Evolutionary conservation across 1,139 yeast genomes (phyloP).

Genomic region (Neolecta irregularis): DNA sequence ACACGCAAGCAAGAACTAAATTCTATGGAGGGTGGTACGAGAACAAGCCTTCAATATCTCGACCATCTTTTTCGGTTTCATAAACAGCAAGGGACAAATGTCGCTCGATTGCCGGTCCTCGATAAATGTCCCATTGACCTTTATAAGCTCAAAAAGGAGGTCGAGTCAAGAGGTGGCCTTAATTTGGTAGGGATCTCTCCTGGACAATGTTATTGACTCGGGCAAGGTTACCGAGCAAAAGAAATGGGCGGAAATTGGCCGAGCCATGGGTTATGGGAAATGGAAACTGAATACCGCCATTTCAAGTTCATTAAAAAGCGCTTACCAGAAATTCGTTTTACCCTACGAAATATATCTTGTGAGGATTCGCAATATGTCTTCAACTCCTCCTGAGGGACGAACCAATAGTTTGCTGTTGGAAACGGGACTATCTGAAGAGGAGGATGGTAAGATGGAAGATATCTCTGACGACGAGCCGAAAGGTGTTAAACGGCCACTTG

Average conservation of each 20-base stretch:
- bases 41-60: conserved; percentile 25
- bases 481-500: neutral
- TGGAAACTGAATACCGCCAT: conserved; percentile 53
- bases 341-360: conserved; percentile 25
- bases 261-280: conserved; percentile 63
- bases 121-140: conserved; percentile 28
- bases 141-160: conserved; percentile 24
- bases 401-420: neutral
- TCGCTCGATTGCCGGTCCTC: conserved; percentile 24
- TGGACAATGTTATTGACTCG: conserved; percentile 20
- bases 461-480: neutral
- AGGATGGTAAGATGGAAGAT: neutral
- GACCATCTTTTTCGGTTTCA: conserved; percentile 25
- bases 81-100: conserved; percentile 17
- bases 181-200: conserved; percentile 20
- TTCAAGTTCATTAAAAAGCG: conserved; percentile 39
- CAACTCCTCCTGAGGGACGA: no score
- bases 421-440: neutral
- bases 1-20: conserved; percentile 39
- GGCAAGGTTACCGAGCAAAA: conserved; percentile 17
- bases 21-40: conserved; percentile 28
- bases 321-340: conserved; percentile 26
- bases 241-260: conserved; percentile 37
- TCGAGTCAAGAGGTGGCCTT: conserved; percentile 27
- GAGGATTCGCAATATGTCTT: conserved; percentile 8